phyloP scores from a whole-genome alignment of 768 basidiomycete genomes.

The Russula sp. region DNA sequence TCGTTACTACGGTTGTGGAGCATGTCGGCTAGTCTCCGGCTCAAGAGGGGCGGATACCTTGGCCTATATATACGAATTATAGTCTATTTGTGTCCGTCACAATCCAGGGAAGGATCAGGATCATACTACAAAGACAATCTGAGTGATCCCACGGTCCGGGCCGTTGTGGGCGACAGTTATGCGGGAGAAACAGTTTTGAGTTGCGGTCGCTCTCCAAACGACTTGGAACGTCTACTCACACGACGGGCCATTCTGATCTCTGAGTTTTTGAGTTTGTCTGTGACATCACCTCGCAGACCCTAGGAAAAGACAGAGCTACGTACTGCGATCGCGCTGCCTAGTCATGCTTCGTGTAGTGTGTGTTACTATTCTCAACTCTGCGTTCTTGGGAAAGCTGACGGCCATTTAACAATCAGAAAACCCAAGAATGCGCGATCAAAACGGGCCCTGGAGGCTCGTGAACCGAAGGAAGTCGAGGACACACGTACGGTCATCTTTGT shows the following conservation, averaged over 20 bases:
- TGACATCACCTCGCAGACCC: neutral
- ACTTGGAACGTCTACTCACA: neutral
- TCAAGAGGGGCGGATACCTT: neutral
- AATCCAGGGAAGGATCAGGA: too few species aligned
- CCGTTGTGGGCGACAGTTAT: neutral
- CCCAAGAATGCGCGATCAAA: slow-evolving; percentile 96
- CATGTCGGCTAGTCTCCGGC: slow-evolving; percentile 47
- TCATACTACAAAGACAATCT: too few species aligned
- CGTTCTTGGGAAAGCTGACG: neutral
- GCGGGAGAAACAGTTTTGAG: neutral
- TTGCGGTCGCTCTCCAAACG: neutral
- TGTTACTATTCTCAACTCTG: neutral
- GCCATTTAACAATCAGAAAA: slow-evolving; percentile 44
- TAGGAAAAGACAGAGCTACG: too few species aligned
- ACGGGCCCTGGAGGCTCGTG: slow-evolving; percentile 76
- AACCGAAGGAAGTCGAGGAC: slow-evolving; percentile 87
- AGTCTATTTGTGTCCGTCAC: neutral
- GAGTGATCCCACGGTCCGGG: neutral
- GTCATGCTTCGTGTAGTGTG: slow-evolving; percentile 20
- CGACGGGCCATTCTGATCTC: neutral
- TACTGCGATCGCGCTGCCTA: neutral
- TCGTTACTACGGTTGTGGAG: slow-evolving; percentile 86
- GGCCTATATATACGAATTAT: neutral
- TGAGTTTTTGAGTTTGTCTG: neutral
- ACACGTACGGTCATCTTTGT: slow-evolving; percentile 86